These are phyloP conservation scores for Sclerotinia glacialis DNA, from an alignment of 2,329 filamentous ascomycete genomes.

Conservation along the genomic window DNA sequence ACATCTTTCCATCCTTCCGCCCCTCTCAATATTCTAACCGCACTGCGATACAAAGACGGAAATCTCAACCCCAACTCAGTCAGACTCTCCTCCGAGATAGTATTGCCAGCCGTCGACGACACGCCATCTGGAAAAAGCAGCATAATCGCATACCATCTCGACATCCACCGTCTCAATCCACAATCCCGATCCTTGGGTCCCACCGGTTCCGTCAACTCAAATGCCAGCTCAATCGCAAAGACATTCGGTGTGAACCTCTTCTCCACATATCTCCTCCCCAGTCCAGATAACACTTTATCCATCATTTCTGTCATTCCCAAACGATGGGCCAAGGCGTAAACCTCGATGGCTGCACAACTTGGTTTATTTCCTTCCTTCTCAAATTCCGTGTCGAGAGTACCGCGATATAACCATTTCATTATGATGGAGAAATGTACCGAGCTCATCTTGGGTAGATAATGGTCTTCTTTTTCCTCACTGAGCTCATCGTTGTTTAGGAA, in stretches of 20 bases:
- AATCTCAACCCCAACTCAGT: background rate
- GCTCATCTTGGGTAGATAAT: background rate
- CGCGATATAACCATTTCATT: constrained; percentile 13
- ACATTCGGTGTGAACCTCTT: constrained; percentile 9
- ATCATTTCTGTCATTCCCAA: constrained; percentile 10
- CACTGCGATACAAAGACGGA: constrained; percentile 9
- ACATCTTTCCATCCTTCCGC: constrained; percentile 12
- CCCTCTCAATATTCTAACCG: background rate
- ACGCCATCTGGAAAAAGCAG: constrained; percentile 6
- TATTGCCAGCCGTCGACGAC: background rate
- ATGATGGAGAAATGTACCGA: constrained; percentile 8
- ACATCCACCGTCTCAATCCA: constrained; percentile 9
- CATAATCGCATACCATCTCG: constrained; percentile 15
- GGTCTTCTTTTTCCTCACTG: constrained; percentile 11
- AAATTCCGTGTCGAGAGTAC: constrained; percentile 3
- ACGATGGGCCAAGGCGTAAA: background rate
- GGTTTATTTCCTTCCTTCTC: constrained; percentile 7
- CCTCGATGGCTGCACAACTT: constrained; percentile 9
- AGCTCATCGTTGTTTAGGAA: constrained; percentile 14
- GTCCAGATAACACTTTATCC: background rate
- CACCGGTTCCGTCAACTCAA: constrained; percentile 7
- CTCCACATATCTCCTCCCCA: constrained; percentile 16
- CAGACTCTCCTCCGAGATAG: background rate
- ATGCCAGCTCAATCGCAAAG: constrained; percentile 8
- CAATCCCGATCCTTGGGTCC: background rate